Evolutionary conservation across 805 yeast species (phyloP), one percentile per base, ranked within the genome.

Genomic region (Priceomyces castillae): DNA sequence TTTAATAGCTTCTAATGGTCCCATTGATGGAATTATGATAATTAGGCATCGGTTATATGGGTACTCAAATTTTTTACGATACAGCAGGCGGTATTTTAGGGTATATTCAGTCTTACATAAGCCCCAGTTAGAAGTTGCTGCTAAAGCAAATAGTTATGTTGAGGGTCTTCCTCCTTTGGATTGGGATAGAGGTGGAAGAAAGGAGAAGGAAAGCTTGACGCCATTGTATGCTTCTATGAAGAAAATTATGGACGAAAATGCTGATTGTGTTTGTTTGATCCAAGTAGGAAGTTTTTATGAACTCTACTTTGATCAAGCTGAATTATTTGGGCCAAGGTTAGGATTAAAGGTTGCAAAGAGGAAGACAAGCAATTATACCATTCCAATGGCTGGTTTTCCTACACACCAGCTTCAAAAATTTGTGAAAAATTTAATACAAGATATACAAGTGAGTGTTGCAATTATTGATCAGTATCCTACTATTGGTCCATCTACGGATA

Each of bases 301-400:
- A 64, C 66, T 92, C 3, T 94, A 94, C 58, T 89, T 86, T 56
- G 90, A 90, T 41, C 95, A 90, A 47, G 98, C 98, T 1, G 78
- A 80, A 7, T 73, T 72, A 35, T 81, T 75, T 57, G 95, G 88
- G 0, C 82, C 86, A 1, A 62, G 78, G 41, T 63, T 94, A 42
- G 90, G 90, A 22, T 61, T 92, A 22, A 82, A 86, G 37, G 73
- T 90, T 2, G 85, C 96, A 0, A 69, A 68, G 30, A 75, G 78
- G 53, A 67, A 67, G 42, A 73, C 78, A 31, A 62, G 59, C 16
- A 69, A 69, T 22, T 53, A 53, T 43, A 39, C 46, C 2, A 74
- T 85, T 0, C 80, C 95, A 0, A 89, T 94, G 86, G 88, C 97
- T 0, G 99, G 99, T 0, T 94, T 94, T 54, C 99, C 99, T 0